Conservation (phyloP, 2,329 filamentous ascomycete genomes). For the Chrysoporthe deuterocubensis region DNA sequence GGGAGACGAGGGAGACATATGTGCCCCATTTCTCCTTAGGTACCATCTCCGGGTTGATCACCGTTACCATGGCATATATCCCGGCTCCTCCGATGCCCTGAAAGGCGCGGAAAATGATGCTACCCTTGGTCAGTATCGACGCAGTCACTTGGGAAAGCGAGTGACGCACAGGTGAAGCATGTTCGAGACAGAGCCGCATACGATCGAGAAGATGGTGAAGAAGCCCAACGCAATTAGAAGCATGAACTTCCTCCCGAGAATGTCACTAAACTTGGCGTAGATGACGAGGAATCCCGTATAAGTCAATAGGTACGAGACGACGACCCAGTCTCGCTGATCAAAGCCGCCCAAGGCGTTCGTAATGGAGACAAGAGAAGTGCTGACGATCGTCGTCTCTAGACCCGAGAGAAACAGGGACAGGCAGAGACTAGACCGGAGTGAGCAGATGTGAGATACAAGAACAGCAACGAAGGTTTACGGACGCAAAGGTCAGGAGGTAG, state of each 20-base stretch:
- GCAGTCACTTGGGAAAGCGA: neutral
- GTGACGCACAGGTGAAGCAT: slow-evolving; percentile 39
- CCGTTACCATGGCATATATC: slow-evolving; percentile 48
- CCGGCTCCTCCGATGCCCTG: slow-evolving; percentile 53
- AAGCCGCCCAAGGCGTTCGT: slow-evolving; percentile 44
- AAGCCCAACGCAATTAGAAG: slow-evolving; percentile 39
- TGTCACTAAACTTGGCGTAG: slow-evolving; percentile 49
- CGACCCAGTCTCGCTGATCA: slow-evolving; percentile 47
- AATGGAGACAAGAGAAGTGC: slow-evolving; percentile 53
- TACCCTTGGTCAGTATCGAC: slow-evolving; percentile 19
- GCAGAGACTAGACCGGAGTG: slow-evolving; percentile 14
- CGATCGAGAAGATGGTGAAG: slow-evolving; percentile 45
- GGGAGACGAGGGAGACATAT: slow-evolving; percentile 41
- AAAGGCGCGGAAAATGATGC: slow-evolving; percentile 43
- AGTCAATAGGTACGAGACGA: slow-evolving; percentile 52
- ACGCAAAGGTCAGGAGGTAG: slow-evolving; percentile 2
- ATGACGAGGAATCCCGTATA: slow-evolving; percentile 51
- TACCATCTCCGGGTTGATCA: slow-evolving; percentile 42
- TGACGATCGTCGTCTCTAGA: slow-evolving; percentile 55
- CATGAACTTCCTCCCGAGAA: slow-evolving; percentile 47
- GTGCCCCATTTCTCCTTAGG: slow-evolving; percentile 40
- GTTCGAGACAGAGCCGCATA: slow-evolving; percentile 41
- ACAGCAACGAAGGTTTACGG: slow-evolving; percentile 15
- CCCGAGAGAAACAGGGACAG: slow-evolving; percentile 47
- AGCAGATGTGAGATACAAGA: slow-evolving; percentile 1